Conservation (phyloP, 2,329 filamentous ascomycete species). For the Kalaharituber pfeilii region DNA sequence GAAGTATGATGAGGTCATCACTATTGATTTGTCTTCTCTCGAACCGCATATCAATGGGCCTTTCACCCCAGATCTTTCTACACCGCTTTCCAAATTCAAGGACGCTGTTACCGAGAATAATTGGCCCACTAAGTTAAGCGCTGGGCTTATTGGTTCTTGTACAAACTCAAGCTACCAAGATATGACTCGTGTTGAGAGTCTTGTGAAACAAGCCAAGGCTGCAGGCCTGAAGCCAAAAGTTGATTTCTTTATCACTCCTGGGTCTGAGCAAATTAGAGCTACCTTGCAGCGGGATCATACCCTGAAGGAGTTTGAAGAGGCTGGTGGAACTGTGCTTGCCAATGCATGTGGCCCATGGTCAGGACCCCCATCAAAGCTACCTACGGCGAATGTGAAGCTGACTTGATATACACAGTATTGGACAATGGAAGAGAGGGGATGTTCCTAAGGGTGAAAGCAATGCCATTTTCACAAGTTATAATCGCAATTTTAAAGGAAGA, state of each 20-base stretch:
- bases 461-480: conserved; percentile 92
- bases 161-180: conserved; percentile 98
- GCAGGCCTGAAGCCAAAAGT: conserved; percentile 81
- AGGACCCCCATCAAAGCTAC: background rate
- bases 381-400: background rate
- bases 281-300: conserved; percentile 82
- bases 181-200: conserved; percentile 85
- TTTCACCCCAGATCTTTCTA: conserved; percentile 89
- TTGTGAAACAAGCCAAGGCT: conserved; percentile 75
- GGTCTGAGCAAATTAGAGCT: conserved; percentile 89
- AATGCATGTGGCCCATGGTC: conserved; percentile 80
- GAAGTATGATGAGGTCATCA: conserved; percentile 78
- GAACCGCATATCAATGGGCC: conserved; percentile 96
- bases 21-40: conserved; percentile 72
- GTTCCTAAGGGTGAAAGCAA: conserved; percentile 71
- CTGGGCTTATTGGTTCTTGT: conserved; percentile 90
- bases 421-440: conserved; percentile 88
- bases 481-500: conserved; percentile 91
- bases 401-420: conserved; percentile 39
- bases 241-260: conserved; percentile 90
- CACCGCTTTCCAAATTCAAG: conserved; percentile 78
- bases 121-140: conserved; percentile 83
- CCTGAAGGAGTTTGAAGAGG: conserved; percentile 65
- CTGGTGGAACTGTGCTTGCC: conserved; percentile 75
- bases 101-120: conserved; percentile 63